These are phyloP conservation scores for Pseudocercospora eumusae DNA, from an alignment of 2,329 filamentous ascomycete genomes.

Conservation along the genomic window DNA sequence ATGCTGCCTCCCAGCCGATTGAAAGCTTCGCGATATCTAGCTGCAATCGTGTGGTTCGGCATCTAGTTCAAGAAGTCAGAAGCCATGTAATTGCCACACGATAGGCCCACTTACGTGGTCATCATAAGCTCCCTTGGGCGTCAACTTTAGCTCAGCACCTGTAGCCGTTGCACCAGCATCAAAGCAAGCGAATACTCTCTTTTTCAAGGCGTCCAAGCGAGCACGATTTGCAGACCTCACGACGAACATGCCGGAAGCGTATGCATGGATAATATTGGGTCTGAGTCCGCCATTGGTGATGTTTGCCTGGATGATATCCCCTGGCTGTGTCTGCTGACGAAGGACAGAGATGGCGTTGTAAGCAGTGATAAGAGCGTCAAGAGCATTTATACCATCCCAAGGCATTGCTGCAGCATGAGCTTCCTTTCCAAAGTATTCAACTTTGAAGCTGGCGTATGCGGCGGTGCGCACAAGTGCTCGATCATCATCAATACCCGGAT, in stretches of 20 bases:
- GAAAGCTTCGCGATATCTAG: constrained; percentile 35
- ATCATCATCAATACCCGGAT: constrained; percentile 31
- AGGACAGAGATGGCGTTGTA: constrained; percentile 42
- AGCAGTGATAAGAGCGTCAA: constrained; percentile 39
- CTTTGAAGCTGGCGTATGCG: constrained; percentile 50
- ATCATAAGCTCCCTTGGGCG: constrained; percentile 50
- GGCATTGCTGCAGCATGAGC: constrained; percentile 41
- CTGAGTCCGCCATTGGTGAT: constrained; percentile 36
- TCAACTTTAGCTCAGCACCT: constrained; percentile 54
- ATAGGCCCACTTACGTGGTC: constrained; percentile 44
- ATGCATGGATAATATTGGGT: constrained; percentile 47
- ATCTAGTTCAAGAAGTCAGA: background rate
- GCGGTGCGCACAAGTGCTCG: constrained; percentile 54
- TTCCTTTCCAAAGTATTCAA: constrained; percentile 52
- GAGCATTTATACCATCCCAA: constrained; percentile 39
- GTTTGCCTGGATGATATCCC: constrained; percentile 43
- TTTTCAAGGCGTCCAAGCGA: constrained; percentile 38
- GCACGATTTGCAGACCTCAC: constrained; percentile 39
- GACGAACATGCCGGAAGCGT: constrained; percentile 43
- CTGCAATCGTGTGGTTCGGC: constrained; percentile 12
- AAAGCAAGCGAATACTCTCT: constrained; percentile 47
- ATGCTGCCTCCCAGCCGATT: constrained; percentile 41
- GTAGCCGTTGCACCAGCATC: constrained; percentile 47
- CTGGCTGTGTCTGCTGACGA: constrained; percentile 44
- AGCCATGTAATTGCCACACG: background rate